Percentiles rank a stretch among this genome's conserved stretches.
Conservation (phyloP, 371 early-diverging fungal species). For the Sporodiniella umbellata region DNA sequence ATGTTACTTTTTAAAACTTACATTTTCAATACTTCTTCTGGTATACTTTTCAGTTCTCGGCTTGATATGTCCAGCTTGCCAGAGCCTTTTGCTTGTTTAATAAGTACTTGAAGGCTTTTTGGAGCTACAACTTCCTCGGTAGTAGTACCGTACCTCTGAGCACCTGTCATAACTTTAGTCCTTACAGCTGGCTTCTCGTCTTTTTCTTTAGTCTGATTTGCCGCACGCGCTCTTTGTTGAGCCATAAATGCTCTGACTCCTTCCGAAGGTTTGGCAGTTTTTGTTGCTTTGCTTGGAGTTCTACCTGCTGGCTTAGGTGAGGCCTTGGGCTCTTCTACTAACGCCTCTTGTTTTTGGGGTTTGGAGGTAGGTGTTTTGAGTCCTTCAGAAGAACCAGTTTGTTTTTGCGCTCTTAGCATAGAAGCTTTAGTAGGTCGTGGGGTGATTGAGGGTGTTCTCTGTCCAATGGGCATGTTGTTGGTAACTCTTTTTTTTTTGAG, state of each 20-base stretch:
- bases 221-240: conserved; percentile 31
- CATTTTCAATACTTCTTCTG: conserved; percentile 64
- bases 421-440: conserved; percentile 40
- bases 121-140: conserved; percentile 14
- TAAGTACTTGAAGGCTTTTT: conserved; percentile 28
- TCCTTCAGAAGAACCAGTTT: conserved; percentile 3
- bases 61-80: conserved; percentile 74
- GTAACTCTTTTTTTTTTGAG: too few relatives aligned
- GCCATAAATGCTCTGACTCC: conserved; percentile 49
- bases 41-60: conserved; percentile 59
- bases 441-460: conserved; percentile 17
- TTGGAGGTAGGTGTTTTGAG: conserved; percentile 1
- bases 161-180: conserved; percentile 32
- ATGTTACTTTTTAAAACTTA: conserved; percentile 3
- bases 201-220: background rate
- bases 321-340: conserved; percentile 1
- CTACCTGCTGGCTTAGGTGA: background rate
- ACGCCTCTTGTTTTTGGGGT: background rate
- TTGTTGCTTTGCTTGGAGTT: too few relatives aligned
- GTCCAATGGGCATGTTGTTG: background rate
- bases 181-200: conserved; percentile 1
- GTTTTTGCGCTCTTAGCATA: conserved; percentile 21
- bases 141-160: conserved; percentile 25
- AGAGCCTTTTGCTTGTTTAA: conserved; percentile 40
- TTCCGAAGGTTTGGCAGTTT: conserved; percentile 18